These are phyloP conservation scores for Suillus hirtellus DNA, from an alignment of 768 basidiomycete genomes.

Conservation along the genomic window DNA sequence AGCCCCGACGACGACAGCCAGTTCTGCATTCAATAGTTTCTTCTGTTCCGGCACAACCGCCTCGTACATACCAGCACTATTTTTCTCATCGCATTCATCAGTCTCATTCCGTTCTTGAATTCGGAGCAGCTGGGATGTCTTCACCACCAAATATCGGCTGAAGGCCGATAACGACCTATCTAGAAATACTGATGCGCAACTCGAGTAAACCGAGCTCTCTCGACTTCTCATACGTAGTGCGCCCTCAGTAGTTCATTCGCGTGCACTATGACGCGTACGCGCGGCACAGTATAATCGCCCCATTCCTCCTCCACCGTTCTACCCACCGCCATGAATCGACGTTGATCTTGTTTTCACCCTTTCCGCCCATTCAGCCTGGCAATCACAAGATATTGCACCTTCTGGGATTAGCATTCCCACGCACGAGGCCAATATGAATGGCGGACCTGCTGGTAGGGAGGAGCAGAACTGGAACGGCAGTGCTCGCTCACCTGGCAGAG, in stretches of 20 bases:
- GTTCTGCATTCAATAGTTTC: slow-evolving; percentile 45
- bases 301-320: slow-evolving; percentile 33
- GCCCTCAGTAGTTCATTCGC: slow-evolving; percentile 11
- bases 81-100: slow-evolving; percentile 22
- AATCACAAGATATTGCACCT: slow-evolving; percentile 79
- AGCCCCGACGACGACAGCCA: slow-evolving; percentile 63
- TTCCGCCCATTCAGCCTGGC: slow-evolving; percentile 65
- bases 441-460: slow-evolving; percentile 47
- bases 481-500: slow-evolving; percentile 46
- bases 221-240: slow-evolving; percentile 16
- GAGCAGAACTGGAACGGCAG: slow-evolving; percentile 55
- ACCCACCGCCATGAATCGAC: slow-evolving; percentile 37
- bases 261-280: slow-evolving; percentile 17
- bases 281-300: slow-evolving; percentile 9
- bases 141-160: slow-evolving; percentile 22
- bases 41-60: slow-evolving; percentile 36
- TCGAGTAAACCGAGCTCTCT: slow-evolving; percentile 14
- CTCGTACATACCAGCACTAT: slow-evolving; percentile 32
- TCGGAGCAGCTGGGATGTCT: slow-evolving; percentile 7
- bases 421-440: slow-evolving; percentile 44
- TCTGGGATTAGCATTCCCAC: slow-evolving; percentile 75
- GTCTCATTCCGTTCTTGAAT: slow-evolving; percentile 1
- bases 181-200: slow-evolving; percentile 7
- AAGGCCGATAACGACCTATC: slow-evolving; percentile 28
- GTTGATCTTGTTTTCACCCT: slow-evolving; percentile 44